A percentile compares a stretch with the other conserved stretches of the same genome.
These are phyloP conservation scores for Trichophyton verrucosum DNA, from an alignment of 2,329 filamentous ascomycete species.

Conservation along the genomic window DNA sequence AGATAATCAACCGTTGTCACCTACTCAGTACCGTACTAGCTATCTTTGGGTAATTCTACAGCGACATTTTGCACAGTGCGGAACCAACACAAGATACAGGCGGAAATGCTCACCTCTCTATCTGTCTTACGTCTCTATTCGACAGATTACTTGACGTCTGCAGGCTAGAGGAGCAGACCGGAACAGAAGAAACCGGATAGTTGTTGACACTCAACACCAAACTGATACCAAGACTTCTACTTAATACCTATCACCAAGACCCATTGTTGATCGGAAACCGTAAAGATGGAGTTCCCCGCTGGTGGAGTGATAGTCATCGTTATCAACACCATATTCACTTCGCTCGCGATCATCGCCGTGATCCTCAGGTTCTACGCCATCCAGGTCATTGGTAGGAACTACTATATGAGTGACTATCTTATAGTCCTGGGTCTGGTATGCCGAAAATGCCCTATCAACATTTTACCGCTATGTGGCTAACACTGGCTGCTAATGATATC, in stretches of 20 bases:
- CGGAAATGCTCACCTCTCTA: neutral
- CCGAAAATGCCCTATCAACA: neutral
- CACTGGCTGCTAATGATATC: neutral
- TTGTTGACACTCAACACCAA: neutral
- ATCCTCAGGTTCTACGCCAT: slow-evolving; percentile 3
- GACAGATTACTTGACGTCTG: neutral
- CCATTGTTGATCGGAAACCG: neutral
- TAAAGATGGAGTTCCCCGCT: neutral
- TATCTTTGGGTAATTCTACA: too few species aligned
- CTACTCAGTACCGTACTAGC: too few species aligned
- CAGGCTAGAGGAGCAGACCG: neutral
- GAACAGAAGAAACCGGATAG: neutral
- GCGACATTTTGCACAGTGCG: neutral
- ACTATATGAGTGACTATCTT: slow-evolving; percentile 1
- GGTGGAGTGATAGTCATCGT: neutral
- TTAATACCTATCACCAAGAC: neutral
- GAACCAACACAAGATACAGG: neutral
- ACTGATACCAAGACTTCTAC: neutral
- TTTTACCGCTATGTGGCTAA: neutral
- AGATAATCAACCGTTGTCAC: too few species aligned
- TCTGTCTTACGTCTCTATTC: neutral
- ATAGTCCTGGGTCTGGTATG: neutral
- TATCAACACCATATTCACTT: neutral
- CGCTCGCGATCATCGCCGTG: neutral
- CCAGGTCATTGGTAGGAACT: neutral